A percentile compares a stretch with the other conserved stretches of the same genome.
These are phyloP conservation scores for Neopestalotiopsis rosae DNA, from an alignment of 2,329 filamentous ascomycete species.

Conservation along the genomic window DNA sequence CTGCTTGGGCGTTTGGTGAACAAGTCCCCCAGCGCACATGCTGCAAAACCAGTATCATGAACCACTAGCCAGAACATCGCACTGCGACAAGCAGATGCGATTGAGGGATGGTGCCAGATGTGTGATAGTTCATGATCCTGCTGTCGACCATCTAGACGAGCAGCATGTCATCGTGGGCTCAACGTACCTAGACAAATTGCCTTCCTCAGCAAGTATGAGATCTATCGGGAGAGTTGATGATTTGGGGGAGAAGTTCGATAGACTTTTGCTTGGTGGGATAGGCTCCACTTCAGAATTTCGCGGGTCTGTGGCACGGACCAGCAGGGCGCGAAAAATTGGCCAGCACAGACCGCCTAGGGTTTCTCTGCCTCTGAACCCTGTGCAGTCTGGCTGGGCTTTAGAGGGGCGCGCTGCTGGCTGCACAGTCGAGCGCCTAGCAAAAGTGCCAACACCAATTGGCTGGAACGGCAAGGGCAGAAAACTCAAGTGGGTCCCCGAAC, in stretches of 20 bases:
- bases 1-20: neutral
- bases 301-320: constrained; percentile 12
- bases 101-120: neutral
- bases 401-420: neutral
- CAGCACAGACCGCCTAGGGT: constrained; percentile 17
- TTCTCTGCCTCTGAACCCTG: constrained; percentile 9
- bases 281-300: constrained; percentile 9
- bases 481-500: neutral
- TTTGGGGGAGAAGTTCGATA: constrained; percentile 22
- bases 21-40: neutral
- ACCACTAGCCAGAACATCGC: neutral
- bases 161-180: neutral
- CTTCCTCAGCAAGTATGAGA: constrained; percentile 65
- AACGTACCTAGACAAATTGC: constrained; percentile 70
- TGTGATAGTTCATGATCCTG: neutral
- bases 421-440: neutral
- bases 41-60: neutral
- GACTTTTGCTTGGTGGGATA: constrained; percentile 12
- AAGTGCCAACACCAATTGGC: constrained; percentile 5
- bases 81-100: neutral
- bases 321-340: neutral
- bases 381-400: neutral
- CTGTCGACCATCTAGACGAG: neutral
- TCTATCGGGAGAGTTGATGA: constrained; percentile 27
- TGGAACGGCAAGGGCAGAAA: neutral